A percentile compares a stretch with the other conserved stretches of the same genome.
These are phyloP conservation scores for Fusarium sp. DNA, from an alignment of 2,329 filamentous ascomycete species.

Conservation along the genomic window DNA sequence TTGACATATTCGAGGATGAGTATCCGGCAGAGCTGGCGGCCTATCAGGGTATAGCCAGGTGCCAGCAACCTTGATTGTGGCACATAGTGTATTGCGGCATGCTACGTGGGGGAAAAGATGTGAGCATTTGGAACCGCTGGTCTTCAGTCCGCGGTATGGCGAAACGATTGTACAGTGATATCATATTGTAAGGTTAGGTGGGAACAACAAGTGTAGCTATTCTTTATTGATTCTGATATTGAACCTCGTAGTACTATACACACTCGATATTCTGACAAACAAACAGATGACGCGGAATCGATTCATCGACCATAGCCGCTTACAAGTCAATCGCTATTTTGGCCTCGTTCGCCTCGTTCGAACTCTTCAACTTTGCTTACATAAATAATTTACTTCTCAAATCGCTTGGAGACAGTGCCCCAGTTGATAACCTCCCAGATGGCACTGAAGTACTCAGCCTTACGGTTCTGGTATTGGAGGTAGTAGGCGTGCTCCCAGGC, in stretches of 20 bases:
- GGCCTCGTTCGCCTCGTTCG: background rate
- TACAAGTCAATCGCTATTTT: conserved; percentile 31
- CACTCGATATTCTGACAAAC: conserved; percentile 33
- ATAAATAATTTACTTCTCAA: conserved; percentile 58
- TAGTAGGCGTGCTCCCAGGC: conserved; percentile 98
- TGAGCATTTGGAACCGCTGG: background rate
- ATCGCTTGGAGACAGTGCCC: conserved; percentile 87
- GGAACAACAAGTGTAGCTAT: conserved; percentile 22
- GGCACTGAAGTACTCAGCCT: conserved; percentile 93
- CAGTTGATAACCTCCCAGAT: conserved; percentile 98
- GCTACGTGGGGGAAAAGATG: background rate
- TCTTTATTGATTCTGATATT: conserved; percentile 21
- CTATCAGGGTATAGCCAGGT: conserved; percentile 51
- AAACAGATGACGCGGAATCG: conserved; percentile 25
- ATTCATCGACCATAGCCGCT: background rate
- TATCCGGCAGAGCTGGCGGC: conserved; percentile 46
- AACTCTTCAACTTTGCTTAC: background rate
- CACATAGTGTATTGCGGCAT: background rate
- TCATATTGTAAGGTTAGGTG: background rate
- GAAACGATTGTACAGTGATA: background rate
- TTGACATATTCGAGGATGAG: conserved; percentile 46
- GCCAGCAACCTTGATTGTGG: conserved; percentile 41
- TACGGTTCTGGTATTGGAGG: conserved; percentile 95
- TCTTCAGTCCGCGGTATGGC: background rate
- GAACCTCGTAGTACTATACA: conserved; percentile 40